Evolutionary conservation across 108 stramenopile genomes (phyloP), one percentile per base, ranked within the genome.

Genomic region (Thalassiosira profunda): DNA sequence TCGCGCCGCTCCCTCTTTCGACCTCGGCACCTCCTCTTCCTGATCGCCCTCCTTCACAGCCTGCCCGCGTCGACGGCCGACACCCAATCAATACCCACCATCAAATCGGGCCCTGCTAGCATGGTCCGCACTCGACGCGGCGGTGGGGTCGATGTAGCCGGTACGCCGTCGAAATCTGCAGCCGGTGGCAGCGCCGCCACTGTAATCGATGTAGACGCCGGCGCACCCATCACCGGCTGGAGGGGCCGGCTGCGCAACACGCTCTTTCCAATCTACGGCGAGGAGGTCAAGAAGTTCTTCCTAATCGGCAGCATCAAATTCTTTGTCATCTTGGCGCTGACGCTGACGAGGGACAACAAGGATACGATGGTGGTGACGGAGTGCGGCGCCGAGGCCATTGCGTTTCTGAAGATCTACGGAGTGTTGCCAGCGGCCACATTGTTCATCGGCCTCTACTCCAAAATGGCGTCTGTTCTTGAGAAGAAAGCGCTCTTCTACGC

Each of bases 311-410:
- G 81, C 20, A 97, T 98, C 67, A 97, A 97, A 62, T 97, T 98
- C 87, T 97, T 95, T 69, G 91, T 97, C 23, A 93, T 98, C 46
- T 76, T 98, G 67, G 96, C 96, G 7, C 73, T 98, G 60, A 96
- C 95, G 14, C 54, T 98, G 61, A 97, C 98, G 2, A 59, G 98
- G 30, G 98, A 98, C 74, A 88, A 91, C 11, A 98, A 98, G 80
- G 98, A 98, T 75, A 97, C 98, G 5, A 80, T 98, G 43, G 89
- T 98, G 14, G 97, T 98, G 21, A 97, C 98, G 7, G 92, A 92
- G 53, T 97, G 97, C 73, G 98, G 98, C 2, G 98, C 98, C 14
- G 98, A 98, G 80, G 92, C 97, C 24, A 98, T 98, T 79, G 95
- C 93, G 9, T 94, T 94, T 62, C 67, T 94, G 10, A 94, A 94